Base-by-base conservation (phyloP, 2,329 filamentous ascomycete genomes). In the Sarocladium strictum region DNA sequence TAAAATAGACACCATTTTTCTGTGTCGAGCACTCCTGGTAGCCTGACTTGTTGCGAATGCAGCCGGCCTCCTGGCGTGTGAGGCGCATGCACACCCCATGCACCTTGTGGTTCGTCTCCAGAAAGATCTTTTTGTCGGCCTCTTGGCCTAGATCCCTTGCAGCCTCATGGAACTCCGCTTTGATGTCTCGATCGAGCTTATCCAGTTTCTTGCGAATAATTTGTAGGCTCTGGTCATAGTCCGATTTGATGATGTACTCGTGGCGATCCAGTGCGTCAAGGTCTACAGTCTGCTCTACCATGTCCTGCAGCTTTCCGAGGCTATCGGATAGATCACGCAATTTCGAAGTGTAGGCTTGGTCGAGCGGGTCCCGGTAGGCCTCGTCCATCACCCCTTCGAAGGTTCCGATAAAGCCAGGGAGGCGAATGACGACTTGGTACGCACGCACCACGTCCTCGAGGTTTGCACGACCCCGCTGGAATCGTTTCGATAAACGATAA, bases 1-100 rank as follows among this genome's bases (percentile, higher is more conserved):
- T 97, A 70, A 99, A 99, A 74, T 94, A 99, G 54, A 97, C 94
- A 41, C 94, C 94, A 67, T 97, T 99, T 79, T 99, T 99, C 72
- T 97, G 94, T 0, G 95, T 99, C 0, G 92, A 96, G 68, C 91
- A 96, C 70, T 99, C 94, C 64, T 93, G 87, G 64, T 97, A 99
- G 51, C 85, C 79, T 56, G 84, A 85, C 66, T 94, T 96, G 71
- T 95, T 95, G 58, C 94, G 87, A 62, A 99, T 99, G 63, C 90
- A 95, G 15, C 88, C 86, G 1, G 94, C 90, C 73, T 99, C 94
- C 32, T 82, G 93, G 56, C 94, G 81, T 2, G 94, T 99, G 19
- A 99, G 77, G 54, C 94, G 84, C 81, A 99, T 92, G 70, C 94
- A 97, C 84, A 93, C 97, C 17, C 95, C 94, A 63, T 99, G 92